phyloP scores from a whole-genome alignment of 495 filamentous ascomycete species.

The Staphylotrichum longicolle region DNA sequence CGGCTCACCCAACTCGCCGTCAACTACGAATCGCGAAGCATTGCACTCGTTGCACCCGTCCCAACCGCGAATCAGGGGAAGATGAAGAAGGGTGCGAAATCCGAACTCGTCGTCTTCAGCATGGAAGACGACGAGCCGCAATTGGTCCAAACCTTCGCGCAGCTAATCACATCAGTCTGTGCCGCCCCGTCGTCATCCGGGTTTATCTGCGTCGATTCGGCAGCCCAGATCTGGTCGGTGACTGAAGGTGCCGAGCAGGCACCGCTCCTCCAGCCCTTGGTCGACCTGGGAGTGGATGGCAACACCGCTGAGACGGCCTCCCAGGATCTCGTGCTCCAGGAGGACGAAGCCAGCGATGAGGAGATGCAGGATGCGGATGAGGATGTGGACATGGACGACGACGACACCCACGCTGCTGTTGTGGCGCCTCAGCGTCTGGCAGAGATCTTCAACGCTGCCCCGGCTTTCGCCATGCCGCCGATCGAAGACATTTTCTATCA shows the following conservation, averaged over 20 bases:
- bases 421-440: slow-evolving; percentile 65
- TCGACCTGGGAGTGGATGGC: slow-evolving; percentile 46
- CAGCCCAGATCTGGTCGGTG: slow-evolving; percentile 55
- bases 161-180: slow-evolving; percentile 54
- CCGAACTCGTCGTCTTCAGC: slow-evolving; percentile 58
- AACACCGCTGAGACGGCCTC: slow-evolving; percentile 20
- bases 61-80: slow-evolving; percentile 26
- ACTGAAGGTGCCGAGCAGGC: slow-evolving; percentile 50
- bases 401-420: slow-evolving; percentile 47
- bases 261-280: slow-evolving; percentile 50
- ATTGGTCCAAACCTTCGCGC: slow-evolving; percentile 46
- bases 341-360: slow-evolving; percentile 51
- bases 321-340: slow-evolving; percentile 32
- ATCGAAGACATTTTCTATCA: slow-evolving; percentile 75
- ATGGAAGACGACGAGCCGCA: slow-evolving; percentile 48
- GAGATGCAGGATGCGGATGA: slow-evolving; percentile 40
- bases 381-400: slow-evolving; percentile 40
- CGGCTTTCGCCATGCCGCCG: slow-evolving; percentile 72
- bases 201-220: slow-evolving; percentile 59
- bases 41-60: slow-evolving; percentile 55
- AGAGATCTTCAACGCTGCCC: slow-evolving; percentile 69
- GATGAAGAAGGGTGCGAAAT: slow-evolving; percentile 34
- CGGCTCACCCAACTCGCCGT: slow-evolving; percentile 60
- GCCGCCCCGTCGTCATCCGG: slow-evolving; percentile 54
- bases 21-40: slow-evolving; percentile 53